Conservation (phyloP, 2,329 filamentous ascomycete genomes). For the Acephala macrosclerotiorum region DNA sequence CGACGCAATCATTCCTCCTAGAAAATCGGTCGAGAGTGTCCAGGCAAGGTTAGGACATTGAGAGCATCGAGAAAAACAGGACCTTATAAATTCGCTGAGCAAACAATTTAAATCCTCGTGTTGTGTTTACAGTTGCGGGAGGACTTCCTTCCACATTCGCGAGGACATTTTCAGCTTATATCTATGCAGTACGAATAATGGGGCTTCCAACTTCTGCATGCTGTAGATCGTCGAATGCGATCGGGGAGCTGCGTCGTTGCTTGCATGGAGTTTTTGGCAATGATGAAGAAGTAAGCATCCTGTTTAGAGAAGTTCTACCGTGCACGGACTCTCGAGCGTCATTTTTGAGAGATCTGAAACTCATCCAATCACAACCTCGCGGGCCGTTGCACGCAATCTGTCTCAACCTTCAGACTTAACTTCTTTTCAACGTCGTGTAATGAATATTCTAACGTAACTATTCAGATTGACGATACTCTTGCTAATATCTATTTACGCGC, state of each 20-base stretch:
- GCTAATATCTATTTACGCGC: not conserved
- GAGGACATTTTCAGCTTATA: not conserved
- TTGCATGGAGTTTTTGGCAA: too few relatives aligned
- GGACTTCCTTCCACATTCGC: too few relatives aligned
- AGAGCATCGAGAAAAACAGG: too few relatives aligned
- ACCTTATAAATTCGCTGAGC: too few relatives aligned
- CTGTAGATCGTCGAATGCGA: not conserved
- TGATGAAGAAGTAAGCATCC: too few relatives aligned
- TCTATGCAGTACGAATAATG: not conserved
- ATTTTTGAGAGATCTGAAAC: too few relatives aligned
- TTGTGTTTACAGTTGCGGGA: too few relatives aligned
- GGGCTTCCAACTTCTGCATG: not conserved
- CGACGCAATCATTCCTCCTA: too few relatives aligned
- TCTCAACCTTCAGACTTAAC: not conserved
- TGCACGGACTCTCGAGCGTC: not conserved
- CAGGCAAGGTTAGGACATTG: too few relatives aligned
- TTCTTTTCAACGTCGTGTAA: not conserved
- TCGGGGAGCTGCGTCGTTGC: not conserved
- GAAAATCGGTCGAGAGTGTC: too few relatives aligned
- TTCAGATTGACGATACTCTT: conserved; percentile 4
- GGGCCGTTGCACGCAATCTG: not conserved
- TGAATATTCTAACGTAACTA: not conserved
- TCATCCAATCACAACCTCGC: too few relatives aligned
- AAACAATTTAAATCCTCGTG: too few relatives aligned
- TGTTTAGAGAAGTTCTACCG: not conserved